These are phyloP conservation scores for Polyplosphaeria fusca DNA, from an alignment of 495 filamentous ascomycete genomes.

Conservation along the genomic window DNA sequence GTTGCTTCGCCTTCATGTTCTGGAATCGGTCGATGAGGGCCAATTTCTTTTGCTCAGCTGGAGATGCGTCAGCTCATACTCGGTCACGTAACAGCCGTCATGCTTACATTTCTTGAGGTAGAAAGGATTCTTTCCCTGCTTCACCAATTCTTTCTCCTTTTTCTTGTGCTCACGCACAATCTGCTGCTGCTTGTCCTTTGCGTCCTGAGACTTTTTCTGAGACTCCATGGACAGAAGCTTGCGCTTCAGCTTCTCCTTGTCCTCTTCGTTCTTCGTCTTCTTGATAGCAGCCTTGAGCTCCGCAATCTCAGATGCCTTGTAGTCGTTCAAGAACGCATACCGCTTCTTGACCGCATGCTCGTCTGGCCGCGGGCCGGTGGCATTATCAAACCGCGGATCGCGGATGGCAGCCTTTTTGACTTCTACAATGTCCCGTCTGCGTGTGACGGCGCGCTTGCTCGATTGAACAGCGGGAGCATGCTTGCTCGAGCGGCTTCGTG, in stretches of 20 bases:
- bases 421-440: constrained; percentile 67
- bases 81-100: not conserved
- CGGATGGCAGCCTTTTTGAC: constrained; percentile 53
- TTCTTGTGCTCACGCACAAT: constrained; percentile 69
- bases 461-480: constrained; percentile 81
- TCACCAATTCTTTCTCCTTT: constrained; percentile 76
- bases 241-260: constrained; percentile 64
- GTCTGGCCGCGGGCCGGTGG: constrained; percentile 50
- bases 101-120: constrained; percentile 70
- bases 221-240: constrained; percentile 54
- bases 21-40: constrained; percentile 73
- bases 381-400: constrained; percentile 83
- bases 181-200: constrained; percentile 62
- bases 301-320: constrained; percentile 73
- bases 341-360: constrained; percentile 58
- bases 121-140: constrained; percentile 84
- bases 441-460: constrained; percentile 76
- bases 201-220: constrained; percentile 61
- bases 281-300: constrained; percentile 62
- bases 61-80: not conserved
- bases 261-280: constrained; percentile 60
- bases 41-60: constrained; percentile 78
- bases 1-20: constrained; percentile 74
- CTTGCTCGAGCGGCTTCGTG: constrained; percentile 63
- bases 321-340: constrained; percentile 84